Percentiles rank a stretch among this genome's conserved stretches.
These are phyloP conservation scores for Viridothelium virens DNA, from an alignment of 495 filamentous ascomycete genomes.

Conservation along the genomic window DNA sequence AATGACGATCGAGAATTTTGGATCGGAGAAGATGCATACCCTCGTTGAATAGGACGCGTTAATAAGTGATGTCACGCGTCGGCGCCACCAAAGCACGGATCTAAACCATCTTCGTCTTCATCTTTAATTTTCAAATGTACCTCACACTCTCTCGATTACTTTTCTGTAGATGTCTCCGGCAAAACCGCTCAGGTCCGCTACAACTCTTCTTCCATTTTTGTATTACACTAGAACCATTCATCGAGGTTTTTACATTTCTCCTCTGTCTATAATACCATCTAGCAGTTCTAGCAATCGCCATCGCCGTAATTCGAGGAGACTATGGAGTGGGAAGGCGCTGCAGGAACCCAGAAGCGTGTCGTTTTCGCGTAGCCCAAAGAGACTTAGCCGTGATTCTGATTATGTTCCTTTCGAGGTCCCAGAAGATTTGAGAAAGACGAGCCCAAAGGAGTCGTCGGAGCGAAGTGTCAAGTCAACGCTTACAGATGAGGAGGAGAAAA, in stretches of 20 bases:
- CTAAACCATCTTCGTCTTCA: background rate
- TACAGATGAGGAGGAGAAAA: slow-evolving; percentile 4
- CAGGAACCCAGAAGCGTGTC: background rate
- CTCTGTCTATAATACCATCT: background rate
- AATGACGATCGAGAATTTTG: background rate
- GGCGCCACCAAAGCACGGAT: background rate
- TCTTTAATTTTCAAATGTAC: background rate
- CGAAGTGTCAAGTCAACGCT: background rate
- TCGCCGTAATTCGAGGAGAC: background rate
- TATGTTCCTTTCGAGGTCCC: slow-evolving; percentile 9
- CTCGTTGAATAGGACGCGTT: background rate
- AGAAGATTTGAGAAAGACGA: background rate
- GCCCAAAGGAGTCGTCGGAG: background rate
- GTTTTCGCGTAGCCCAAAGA: background rate
- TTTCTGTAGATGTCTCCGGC: too few relatives aligned
- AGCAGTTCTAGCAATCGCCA: background rate
- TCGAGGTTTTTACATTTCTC: background rate
- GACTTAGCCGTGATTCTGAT: background rate
- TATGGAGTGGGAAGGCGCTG: background rate
- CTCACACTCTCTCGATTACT: too few relatives aligned
- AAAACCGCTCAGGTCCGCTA: background rate
- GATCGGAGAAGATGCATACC: background rate
- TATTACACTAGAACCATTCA: slow-evolving; percentile 19
- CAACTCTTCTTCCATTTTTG: slow-evolving; percentile 12
- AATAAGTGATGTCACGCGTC: background rate